phyloP scores from a whole-genome alignment of 805 yeast genomes.

The Schizosaccharomyces cryophilus region DNA sequence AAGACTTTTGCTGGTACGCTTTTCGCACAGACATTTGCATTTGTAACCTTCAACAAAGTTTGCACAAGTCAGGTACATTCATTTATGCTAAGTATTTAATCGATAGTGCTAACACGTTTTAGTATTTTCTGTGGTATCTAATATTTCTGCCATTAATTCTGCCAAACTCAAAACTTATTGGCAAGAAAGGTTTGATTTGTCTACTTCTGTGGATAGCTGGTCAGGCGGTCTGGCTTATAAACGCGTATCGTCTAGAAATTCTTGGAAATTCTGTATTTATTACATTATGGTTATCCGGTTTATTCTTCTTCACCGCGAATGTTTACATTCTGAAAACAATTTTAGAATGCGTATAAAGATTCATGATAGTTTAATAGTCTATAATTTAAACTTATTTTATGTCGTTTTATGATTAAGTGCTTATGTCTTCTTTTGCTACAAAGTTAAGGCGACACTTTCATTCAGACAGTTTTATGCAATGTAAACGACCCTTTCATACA shows the following conservation, averaged over 20 bases:
- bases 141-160: conserved; percentile 58
- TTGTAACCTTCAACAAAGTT: conserved; percentile 56
- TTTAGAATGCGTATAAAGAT: not conserved
- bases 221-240: conserved; percentile 3
- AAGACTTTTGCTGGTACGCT: conserved; percentile 25
- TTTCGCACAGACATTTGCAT: conserved; percentile 57
- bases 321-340: not conserved
- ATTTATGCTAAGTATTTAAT: too few relatives aligned
- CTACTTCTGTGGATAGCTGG: conserved; percentile 37
- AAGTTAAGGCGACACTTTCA: too few relatives aligned
- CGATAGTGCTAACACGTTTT: not conserved
- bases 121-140: conserved; percentile 79
- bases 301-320: not conserved
- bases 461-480: too few relatives aligned
- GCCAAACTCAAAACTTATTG: conserved; percentile 13
- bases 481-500: not conserved
- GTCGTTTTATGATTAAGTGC: too few relatives aligned
- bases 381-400: not conserved
- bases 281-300: not conserved
- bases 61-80: conserved; percentile 47
- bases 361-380: not conserved
- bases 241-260: conserved; percentile 1
- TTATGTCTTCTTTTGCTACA: too few relatives aligned
- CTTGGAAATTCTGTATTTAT: not conserved
- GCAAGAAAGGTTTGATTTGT: conserved; percentile 19